Conservation (phyloP, 768 basidiomycete genomes). For the Termitomyces sp. region DNA sequence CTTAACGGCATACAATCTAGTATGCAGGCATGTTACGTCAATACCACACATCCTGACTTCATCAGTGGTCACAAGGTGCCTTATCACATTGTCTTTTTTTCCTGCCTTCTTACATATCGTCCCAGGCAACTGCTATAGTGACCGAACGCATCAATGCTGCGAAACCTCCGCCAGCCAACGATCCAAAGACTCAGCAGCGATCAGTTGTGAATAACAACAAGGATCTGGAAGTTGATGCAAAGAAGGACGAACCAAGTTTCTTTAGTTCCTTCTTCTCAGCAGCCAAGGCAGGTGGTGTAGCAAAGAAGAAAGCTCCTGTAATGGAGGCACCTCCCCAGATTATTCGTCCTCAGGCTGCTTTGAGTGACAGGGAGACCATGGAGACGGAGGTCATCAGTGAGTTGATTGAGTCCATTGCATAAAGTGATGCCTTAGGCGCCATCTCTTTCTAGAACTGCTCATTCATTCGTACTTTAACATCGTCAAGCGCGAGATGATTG, state of each 20-base stretch:
- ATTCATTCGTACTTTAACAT: constrained; percentile 98
- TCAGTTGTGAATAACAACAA: constrained; percentile 84
- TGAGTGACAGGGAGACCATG: constrained; percentile 94
- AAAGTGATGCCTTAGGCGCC: neutral
- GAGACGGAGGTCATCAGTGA: constrained; percentile 99
- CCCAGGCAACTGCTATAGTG: constrained; percentile 83
- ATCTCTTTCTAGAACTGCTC: constrained; percentile 62
- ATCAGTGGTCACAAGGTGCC: constrained; percentile 88
- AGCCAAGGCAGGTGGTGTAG: constrained; percentile 42
- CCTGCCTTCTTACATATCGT: neutral
- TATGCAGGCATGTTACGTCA: constrained; percentile 99
- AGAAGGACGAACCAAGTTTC: constrained; percentile 89
- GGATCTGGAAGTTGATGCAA: constrained; percentile 87
- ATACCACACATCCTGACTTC: constrained; percentile 99
- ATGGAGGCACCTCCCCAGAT: constrained; percentile 75
- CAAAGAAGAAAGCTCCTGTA: constrained; percentile 49
- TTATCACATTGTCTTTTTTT: constrained; percentile 5
- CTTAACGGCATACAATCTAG: constrained; percentile 27
- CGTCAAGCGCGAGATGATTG: constrained; percentile 98
- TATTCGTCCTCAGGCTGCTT: constrained; percentile 85
- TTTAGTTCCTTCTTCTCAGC: constrained; percentile 94
- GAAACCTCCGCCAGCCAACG: constrained; percentile 55
- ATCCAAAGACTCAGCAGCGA: constrained; percentile 51
- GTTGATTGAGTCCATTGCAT: neutral
- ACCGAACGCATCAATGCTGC: constrained; percentile 75